Percentiles rank a stretch among this genome's conserved stretches.
These are phyloP conservation scores for Nyctanthes arbortristis DNA, from an alignment of 257 asterid genomes.

Conservation along the genomic window DNA sequence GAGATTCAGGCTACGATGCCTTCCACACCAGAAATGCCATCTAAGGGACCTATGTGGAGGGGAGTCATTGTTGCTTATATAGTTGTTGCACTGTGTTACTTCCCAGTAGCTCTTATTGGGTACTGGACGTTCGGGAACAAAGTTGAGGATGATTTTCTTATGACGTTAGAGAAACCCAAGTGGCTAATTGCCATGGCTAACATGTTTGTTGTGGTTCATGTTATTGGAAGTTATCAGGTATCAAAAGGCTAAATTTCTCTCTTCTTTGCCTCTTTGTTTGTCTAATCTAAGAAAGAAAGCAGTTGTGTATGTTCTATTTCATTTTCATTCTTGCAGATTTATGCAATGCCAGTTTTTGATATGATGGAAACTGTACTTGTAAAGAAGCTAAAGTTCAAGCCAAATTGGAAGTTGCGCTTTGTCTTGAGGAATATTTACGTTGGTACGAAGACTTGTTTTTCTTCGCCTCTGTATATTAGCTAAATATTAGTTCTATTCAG, in stretches of 20 bases:
- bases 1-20: conserved; percentile 43
- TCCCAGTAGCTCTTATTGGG: conserved; percentile 41
- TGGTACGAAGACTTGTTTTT: conserved; percentile 30
- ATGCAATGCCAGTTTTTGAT: too few relatives aligned
- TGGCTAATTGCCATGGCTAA: conserved; percentile 47
- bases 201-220: too few relatives aligned
- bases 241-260: not conserved
- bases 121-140: conserved; percentile 30
- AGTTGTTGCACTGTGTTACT: conserved; percentile 38
- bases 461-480: too few relatives aligned
- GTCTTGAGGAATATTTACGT: too few relatives aligned
- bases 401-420: too few relatives aligned
- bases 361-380: too few relatives aligned
- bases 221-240: too few relatives aligned
- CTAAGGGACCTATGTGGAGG: conserved; percentile 42
- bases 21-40: conserved; percentile 31
- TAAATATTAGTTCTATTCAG: not conserved
- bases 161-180: conserved; percentile 15
- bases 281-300: not conserved
- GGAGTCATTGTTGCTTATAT: too few relatives aligned
- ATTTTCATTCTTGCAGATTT: conserved; percentile 5
- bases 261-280: not conserved
- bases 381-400: too few relatives aligned
- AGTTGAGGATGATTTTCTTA: conserved; percentile 22
- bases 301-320: not conserved